Base-by-base conservation (phyloP, 345 rosid species). In the Excoecaria cochinchinensis region DNA sequence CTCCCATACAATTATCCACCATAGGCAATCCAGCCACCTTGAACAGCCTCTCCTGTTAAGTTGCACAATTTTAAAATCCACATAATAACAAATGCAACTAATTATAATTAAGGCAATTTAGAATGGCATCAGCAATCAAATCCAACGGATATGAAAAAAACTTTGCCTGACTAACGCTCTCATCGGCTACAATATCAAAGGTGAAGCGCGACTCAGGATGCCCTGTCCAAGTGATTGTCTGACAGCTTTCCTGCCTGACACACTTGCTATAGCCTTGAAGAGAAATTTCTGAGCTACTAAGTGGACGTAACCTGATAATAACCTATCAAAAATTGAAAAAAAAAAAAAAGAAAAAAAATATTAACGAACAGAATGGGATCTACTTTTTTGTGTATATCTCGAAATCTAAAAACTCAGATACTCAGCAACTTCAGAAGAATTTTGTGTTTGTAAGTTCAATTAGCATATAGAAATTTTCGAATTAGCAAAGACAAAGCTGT, bases 1-100 rank as follows among this genome's bases (percentile, higher is more conserved):
- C 99, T 77, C 88, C 97, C 72, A 96, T 82, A 11, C 97, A 95
- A 82, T 96, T 96, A 39, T 93, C 99, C 72, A 96, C 99, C 98
- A 92, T 96, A 2, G 98, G 97, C 65, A 93, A 84, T 70, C 98
- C 99, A 74, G 99, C 97, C 64, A 88, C 97, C 81, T 90, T 87
- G 79, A 96, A 96, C 82, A 96, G 67, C 75, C 84, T 81, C 86
- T 96, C 99, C 99, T 95, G 89, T 66, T 15, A 78, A 10, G 67
- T 67, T 44, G 69, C 24, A 36, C 8, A 63, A 69, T 74, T 31
- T 31, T 17, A 21, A 66, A 48, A 77, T 61, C 46, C 68, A 72
- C 5, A 66, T 11, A 67, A 57, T 22, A 64, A 48, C 55, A 72
- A 72, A 21, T 8, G 6, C 8, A 56, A 56, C 25, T 19, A 56